Conservation (phyloP, 129 eudicot genomes). For the Tanacetum coccineum region DNA sequence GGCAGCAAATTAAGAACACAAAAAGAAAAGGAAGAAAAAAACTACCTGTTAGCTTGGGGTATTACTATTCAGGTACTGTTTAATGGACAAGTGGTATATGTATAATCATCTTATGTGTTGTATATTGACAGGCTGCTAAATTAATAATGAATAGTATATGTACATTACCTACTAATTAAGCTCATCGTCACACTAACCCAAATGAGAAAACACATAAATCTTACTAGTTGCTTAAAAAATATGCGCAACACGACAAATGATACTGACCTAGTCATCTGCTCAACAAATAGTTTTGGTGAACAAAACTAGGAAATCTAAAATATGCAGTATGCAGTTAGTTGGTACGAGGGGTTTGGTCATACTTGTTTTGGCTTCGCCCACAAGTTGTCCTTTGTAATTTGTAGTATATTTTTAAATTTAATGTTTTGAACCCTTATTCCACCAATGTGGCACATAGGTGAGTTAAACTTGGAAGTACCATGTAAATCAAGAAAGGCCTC, state of each 20-base stretch:
- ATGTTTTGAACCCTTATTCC: neutral
- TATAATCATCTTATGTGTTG: conserved; percentile 14
- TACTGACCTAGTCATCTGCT: too few relatives aligned
- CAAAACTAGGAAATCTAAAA: conserved; percentile 8
- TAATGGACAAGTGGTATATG: conserved; percentile 4
- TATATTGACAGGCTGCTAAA: conserved; percentile 1
- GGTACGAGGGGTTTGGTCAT: conserved; percentile 16
- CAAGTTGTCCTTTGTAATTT: neutral
- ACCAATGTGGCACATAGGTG: neutral
- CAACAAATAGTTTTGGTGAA: conserved; percentile 9
- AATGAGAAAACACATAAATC: neutral
- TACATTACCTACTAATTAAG: conserved; percentile 1
- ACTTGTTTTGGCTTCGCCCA: conserved; percentile 9
- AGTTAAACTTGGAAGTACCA: neutral
- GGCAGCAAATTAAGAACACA: neutral
- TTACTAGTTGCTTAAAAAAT: neutral
- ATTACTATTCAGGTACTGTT: neutral
- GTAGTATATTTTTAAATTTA: too few relatives aligned
- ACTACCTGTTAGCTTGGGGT: neutral
- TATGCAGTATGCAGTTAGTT: conserved; percentile 3
- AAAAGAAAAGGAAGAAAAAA: too few relatives aligned
- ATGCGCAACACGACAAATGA: neutral
- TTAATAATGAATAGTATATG: neutral
- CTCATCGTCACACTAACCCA: conserved; percentile 1
- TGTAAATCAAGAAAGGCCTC: neutral